A percentile compares a stretch with the other conserved stretches of the same genome.
phyloP scores from a whole-genome alignment of 441 rosid genomes.

The Hura crepitans region DNA sequence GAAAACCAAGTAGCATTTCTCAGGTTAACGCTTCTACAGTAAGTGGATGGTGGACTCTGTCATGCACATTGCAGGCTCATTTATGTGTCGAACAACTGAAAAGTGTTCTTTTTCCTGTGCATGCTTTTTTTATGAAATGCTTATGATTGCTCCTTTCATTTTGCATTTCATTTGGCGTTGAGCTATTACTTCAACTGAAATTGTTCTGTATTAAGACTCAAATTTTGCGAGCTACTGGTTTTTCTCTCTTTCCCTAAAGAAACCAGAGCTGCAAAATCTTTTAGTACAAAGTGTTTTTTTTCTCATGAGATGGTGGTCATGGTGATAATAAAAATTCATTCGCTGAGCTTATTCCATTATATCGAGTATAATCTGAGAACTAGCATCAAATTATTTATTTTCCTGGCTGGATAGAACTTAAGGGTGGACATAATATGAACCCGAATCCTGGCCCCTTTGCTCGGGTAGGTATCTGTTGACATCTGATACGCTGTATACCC shows the following conservation, averaged over 20 bases:
- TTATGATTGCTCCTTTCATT: constrained; percentile 13
- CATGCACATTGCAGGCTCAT: constrained; percentile 4
- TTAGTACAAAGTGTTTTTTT: constrained; percentile 17
- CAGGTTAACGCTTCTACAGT: not conserved
- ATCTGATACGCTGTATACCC: too few species aligned
- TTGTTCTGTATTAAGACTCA: constrained; percentile 17
- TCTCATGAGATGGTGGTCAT: not conserved
- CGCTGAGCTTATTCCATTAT: too few species aligned
- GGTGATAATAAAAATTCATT: too few species aligned
- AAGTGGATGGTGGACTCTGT: not conserved
- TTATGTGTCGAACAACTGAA: constrained; percentile 12
- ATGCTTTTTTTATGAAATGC: constrained; percentile 21
- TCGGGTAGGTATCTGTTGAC: too few species aligned
- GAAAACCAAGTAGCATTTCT: constrained; percentile 48
- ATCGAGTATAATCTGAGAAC: too few species aligned
- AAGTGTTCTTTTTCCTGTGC: constrained; percentile 17
- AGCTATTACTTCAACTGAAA: constrained; percentile 16
- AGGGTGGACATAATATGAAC: too few species aligned
- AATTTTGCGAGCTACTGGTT: constrained; percentile 14
- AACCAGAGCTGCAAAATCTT: constrained; percentile 3
- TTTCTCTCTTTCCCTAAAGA: constrained; percentile 2
- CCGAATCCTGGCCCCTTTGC: too few species aligned
- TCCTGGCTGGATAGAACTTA: too few species aligned
- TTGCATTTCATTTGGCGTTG: constrained; percentile 15
- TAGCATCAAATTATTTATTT: too few species aligned